Conservation (phyloP, 139 green algal genomes). For the Dunaliella sp. region DNA sequence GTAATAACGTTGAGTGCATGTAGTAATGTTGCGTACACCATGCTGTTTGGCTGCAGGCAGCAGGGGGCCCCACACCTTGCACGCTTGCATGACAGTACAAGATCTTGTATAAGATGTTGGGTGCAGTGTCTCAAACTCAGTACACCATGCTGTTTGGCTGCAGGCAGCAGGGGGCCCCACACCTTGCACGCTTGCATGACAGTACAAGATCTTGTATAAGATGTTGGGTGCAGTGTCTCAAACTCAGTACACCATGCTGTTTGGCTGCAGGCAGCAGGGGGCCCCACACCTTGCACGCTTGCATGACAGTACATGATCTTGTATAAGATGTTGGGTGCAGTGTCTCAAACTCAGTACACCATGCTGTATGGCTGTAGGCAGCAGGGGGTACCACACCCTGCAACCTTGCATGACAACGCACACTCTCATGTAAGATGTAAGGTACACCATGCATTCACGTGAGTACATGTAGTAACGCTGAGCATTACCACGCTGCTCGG, state of each 20-base stretch:
- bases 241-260: neutral
- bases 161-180: constrained; percentile 35
- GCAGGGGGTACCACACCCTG: constrained; percentile 28
- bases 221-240: neutral
- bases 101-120: neutral
- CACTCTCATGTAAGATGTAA: neutral
- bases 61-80: constrained; percentile 26
- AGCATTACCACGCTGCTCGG: neutral
- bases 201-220: neutral
- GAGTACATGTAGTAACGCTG: neutral
- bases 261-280: constrained; percentile 26
- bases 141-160: neutral
- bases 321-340: neutral
- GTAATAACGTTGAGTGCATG: neutral
- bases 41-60: constrained; percentile 14
- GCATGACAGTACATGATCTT: neutral
- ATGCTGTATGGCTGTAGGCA: constrained; percentile 10
- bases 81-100: neutral
- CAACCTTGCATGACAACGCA: neutral
- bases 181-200: neutral
- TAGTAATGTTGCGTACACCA: neutral
- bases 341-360: neutral
- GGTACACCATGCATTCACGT: neutral
- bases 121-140: neutral
- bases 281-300: constrained; percentile 12